These are phyloP conservation scores for Castanopsis chinensis DNA, from an alignment of 306 rosid species.

Conservation along the genomic window DNA sequence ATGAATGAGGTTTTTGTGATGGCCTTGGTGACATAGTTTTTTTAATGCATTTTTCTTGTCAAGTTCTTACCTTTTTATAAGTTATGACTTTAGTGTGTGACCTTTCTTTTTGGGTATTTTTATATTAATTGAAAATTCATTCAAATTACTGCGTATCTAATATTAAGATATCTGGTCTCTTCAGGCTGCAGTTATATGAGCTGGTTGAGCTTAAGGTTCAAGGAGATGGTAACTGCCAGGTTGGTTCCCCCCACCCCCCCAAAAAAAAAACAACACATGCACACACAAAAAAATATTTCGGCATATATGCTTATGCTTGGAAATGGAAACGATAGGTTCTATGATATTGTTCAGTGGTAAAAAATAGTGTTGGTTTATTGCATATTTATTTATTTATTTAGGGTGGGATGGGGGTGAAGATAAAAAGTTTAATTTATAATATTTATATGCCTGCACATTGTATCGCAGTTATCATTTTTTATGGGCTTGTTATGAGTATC, in stretches of 20 bases:
- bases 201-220: slow-evolving; percentile 76
- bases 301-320: neutral
- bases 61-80: neutral
- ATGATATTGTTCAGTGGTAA: neutral
- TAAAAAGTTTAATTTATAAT: neutral
- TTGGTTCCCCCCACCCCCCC: slow-evolving; percentile 24
- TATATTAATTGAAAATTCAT: neutral
- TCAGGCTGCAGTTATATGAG: slow-evolving; percentile 81
- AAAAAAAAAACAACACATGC: too few species aligned
- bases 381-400: neutral
- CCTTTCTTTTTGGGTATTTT: neutral
- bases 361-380: neutral
- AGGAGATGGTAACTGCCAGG: slow-evolving; percentile 99
- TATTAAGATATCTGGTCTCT: slow-evolving; percentile 24
- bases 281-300: neutral
- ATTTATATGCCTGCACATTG: neutral
- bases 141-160: slow-evolving; percentile 20
- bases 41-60: neutral
- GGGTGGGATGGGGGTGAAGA: neutral
- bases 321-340: slow-evolving; percentile 11
- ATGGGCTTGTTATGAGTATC: neutral
- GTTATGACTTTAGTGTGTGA: neutral
- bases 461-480: neutral
- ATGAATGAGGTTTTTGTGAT: neutral
- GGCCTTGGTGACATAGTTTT: neutral